Conservation (phyloP, 257 asterid genomes). For the Mitragyna speciosa region DNA sequence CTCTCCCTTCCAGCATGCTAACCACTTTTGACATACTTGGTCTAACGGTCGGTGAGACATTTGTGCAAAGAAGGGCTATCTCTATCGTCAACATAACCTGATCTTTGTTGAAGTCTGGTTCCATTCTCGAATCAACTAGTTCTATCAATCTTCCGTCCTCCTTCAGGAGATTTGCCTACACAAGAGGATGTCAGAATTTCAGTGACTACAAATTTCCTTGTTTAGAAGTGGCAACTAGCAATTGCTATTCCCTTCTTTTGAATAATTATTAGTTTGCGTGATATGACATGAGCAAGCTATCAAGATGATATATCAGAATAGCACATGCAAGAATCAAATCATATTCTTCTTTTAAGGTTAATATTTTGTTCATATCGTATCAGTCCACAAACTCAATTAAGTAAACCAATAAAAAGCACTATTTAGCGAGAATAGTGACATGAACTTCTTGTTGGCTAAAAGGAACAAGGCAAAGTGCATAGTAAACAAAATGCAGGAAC, state of each 20-base stretch:
- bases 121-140: conserved; percentile 36
- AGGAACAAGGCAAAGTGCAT: not conserved
- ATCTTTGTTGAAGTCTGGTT: conserved; percentile 18
- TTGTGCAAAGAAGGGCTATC: conserved; percentile 30
- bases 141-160: conserved; percentile 27
- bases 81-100: conserved; percentile 25
- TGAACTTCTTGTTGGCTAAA: not conserved
- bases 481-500: no score
- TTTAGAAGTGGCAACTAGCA: not conserved
- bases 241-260: not conserved
- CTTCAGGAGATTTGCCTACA: conserved; percentile 32
- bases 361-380: no score
- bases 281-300: not conserved
- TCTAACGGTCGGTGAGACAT: conserved; percentile 21
- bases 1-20: conserved; percentile 32
- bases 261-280: not conserved
- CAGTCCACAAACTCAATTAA: not conserved
- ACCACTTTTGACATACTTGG: conserved; percentile 42
- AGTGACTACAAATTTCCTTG: not conserved
- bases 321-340: not conserved
- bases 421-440: no score
- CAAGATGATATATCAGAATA: not conserved
- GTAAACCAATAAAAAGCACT: no score
- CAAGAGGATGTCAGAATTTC: not conserved
- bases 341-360: no score